A percentile compares a stretch with the other conserved stretches of the same genome.
These are phyloP conservation scores for Venturia carpophila DNA, from an alignment of 2,329 filamentous ascomycete species.

Conservation along the genomic window DNA sequence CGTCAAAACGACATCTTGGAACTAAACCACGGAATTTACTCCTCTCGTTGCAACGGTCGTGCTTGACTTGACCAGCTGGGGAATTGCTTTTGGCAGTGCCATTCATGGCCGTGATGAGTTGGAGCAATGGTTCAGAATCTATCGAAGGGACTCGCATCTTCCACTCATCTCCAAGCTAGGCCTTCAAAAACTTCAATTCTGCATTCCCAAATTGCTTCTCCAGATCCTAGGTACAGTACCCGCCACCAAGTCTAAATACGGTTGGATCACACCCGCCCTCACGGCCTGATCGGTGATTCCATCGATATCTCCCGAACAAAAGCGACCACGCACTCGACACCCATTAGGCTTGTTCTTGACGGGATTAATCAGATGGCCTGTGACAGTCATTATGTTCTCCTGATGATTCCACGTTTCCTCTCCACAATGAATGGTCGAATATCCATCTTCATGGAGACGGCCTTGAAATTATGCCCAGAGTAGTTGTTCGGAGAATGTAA, in stretches of 20 bases:
- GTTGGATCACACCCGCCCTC: not conserved
- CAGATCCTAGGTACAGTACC: not conserved
- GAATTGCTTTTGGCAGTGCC: too few relatives aligned
- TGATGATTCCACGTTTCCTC: conserved; percentile 18
- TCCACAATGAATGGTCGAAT: conserved; percentile 18
- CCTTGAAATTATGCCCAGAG: conserved; percentile 18
- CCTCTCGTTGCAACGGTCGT: not conserved
- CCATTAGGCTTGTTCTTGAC: conserved; percentile 20
- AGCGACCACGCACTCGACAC: conserved; percentile 20
- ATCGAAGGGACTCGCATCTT: too few relatives aligned
- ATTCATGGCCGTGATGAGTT: too few relatives aligned
- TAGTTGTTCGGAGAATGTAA: conserved; percentile 15
- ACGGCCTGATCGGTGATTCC: conserved; percentile 6
- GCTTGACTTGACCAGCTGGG: too few relatives aligned
- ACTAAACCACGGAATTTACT: not conserved
- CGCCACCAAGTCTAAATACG: conserved; percentile 10
- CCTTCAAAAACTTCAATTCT: not conserved
- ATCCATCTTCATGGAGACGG: conserved; percentile 13
- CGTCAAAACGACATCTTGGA: not conserved
- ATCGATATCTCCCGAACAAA: conserved; percentile 21
- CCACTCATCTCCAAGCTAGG: too few relatives aligned
- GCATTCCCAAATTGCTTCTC: not conserved
- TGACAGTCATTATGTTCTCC: conserved; percentile 17
- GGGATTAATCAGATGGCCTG: conserved; percentile 20
- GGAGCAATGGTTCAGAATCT: too few relatives aligned